Percentiles rank a stretch among this genome's conserved stretches.
Evolutionary conservation across 2,329 filamentous ascomycete species (phyloP).

Genomic region (Fusarium sp.): DNA sequence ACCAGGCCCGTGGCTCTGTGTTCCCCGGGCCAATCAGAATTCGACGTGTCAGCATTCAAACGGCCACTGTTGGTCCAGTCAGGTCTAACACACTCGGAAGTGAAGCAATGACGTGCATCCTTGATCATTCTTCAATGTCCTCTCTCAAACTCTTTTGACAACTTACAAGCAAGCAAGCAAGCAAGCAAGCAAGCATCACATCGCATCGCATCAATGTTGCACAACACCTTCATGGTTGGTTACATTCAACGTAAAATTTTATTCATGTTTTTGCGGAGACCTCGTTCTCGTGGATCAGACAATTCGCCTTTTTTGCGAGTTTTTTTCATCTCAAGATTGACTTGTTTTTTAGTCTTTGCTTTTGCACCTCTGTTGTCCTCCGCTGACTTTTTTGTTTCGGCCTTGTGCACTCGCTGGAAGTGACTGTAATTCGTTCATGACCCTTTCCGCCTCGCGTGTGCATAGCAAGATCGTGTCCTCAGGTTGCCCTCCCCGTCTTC

Average conservation of each 20-base stretch:
- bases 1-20: slow-evolving; percentile 7
- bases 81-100: not conserved
- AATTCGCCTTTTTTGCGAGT: slow-evolving; percentile 42
- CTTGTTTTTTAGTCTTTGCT: slow-evolving; percentile 32
- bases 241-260: slow-evolving; percentile 36
- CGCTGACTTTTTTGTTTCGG: slow-evolving; percentile 39
- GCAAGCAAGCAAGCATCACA: slow-evolving; percentile 4
- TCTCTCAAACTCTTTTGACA: slow-evolving; percentile 18
- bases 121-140: slow-evolving; percentile 24
- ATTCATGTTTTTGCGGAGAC: slow-evolving; percentile 43
- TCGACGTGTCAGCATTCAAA: slow-evolving; percentile 20
- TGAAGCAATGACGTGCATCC: slow-evolving; percentile 31
- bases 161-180: slow-evolving; percentile 12
- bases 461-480: slow-evolving; percentile 31
- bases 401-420: slow-evolving; percentile 23
- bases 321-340: slow-evolving; percentile 41
- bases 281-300: slow-evolving; percentile 35
- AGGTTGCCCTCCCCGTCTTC: slow-evolving; percentile 43
- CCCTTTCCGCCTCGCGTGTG: slow-evolving; percentile 12
- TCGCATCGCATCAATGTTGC: slow-evolving; percentile 17
- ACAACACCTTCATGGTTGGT: slow-evolving; percentile 7
- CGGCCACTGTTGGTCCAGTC: slow-evolving; percentile 14
- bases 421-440: slow-evolving; percentile 13
- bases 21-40: slow-evolving; percentile 24
- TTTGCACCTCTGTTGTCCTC: slow-evolving; percentile 20